Conservation (phyloP, 352 stramenopile genomes). For the Phytophthora podocarpi region DNA sequence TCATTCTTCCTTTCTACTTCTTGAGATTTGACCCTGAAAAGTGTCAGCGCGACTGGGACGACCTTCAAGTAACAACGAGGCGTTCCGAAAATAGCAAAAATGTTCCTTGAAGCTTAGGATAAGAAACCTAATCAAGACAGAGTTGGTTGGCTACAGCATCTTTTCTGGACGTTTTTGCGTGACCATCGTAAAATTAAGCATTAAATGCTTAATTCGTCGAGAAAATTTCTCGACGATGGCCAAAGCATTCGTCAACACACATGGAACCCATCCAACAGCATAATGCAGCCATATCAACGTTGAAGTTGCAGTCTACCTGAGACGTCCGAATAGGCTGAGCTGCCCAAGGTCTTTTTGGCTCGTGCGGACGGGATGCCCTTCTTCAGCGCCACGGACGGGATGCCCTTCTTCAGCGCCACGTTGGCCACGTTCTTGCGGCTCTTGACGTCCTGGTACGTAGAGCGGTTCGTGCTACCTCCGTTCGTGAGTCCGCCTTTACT, state of each 20-base stretch:
- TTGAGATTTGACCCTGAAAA: conserved; percentile 22
- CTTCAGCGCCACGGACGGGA: too few species aligned
- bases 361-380: conserved; percentile 27
- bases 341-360: conserved; percentile 30
- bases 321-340: conserved; percentile 28
- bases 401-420: conserved; percentile 32
- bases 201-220: too few species aligned
- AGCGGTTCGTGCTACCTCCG: conserved; percentile 41
- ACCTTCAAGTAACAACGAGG: too few species aligned
- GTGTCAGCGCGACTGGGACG: too few species aligned
- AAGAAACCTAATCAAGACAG: too few species aligned
- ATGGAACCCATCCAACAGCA: background rate
- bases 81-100: too few species aligned
- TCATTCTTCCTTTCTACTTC: conserved; percentile 8
- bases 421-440: conserved; percentile 34
- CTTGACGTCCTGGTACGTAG: conserved; percentile 40
- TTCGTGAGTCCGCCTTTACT: conserved; percentile 31
- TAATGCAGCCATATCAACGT: conserved; percentile 22
- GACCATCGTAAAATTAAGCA: too few species aligned
- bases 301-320: conserved; percentile 34
- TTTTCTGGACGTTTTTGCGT: too few species aligned
- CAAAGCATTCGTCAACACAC: background rate
- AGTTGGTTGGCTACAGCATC: too few species aligned
- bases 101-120: too few species aligned
- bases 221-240: too few species aligned